Conservation (phyloP, 352 stramenopile genomes). For the Thalassiosira mediterranea region DNA sequence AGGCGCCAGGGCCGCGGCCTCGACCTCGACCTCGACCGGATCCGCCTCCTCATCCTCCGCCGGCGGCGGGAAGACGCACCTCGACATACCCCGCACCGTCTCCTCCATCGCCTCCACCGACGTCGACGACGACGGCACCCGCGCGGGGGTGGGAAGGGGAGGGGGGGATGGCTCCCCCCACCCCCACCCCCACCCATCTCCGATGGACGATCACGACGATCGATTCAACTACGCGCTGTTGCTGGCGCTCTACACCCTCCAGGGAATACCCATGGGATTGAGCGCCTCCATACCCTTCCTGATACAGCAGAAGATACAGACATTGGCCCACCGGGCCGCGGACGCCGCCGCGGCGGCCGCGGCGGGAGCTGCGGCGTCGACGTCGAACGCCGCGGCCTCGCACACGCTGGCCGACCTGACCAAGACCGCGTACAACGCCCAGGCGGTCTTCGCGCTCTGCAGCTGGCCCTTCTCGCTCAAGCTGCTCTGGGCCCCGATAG, state of each 20-base stretch:
- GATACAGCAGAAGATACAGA: slow-evolving; percentile 92
- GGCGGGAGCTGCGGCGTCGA: slow-evolving; percentile 1
- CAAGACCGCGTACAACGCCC: slow-evolving; percentile 92
- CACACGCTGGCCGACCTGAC: slow-evolving; percentile 41
- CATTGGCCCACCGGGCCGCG: slow-evolving; percentile 39
- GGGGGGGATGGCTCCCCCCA: background rate
- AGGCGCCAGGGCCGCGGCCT: too few species aligned
- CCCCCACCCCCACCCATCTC: background rate
- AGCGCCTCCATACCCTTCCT: slow-evolving; percentile 97
- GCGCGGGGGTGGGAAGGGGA: too few species aligned
- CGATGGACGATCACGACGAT: slow-evolving; percentile 57
- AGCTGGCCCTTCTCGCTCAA: slow-evolving; percentile 99
- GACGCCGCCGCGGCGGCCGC: slow-evolving; percentile 10
- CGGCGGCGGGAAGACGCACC: slow-evolving; percentile 12
- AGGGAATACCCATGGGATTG: slow-evolving; percentile 98
- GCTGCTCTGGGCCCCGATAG: slow-evolving; percentile 98
- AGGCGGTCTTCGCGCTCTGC: slow-evolving; percentile 97
- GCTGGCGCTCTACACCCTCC: slow-evolving; percentile 97
- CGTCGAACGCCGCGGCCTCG: slow-evolving; percentile 1
- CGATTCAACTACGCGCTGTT: slow-evolving; percentile 87
- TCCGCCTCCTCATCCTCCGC: background rate
- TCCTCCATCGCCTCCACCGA: slow-evolving; percentile 24
- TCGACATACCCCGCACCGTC: slow-evolving; percentile 25
- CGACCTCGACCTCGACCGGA: too few species aligned
- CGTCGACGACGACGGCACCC: background rate